A percentile compares a stretch with the other conserved stretches of the same genome.
These are phyloP conservation scores for Cyberlindnera petersonii DNA, from an alignment of 805 yeast species.

Conservation along the genomic window DNA sequence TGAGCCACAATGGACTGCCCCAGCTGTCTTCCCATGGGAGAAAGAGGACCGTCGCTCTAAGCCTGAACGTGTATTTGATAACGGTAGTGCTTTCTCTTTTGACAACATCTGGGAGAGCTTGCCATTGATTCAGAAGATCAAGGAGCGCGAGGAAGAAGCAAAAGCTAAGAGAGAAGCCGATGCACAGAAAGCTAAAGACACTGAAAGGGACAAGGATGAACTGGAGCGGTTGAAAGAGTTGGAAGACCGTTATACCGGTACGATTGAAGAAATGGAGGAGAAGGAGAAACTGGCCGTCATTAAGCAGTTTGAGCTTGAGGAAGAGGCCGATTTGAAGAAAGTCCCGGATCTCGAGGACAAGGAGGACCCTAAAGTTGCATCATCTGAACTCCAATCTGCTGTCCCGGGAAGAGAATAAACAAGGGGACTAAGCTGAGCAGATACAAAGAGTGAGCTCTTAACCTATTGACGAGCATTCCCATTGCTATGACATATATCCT, in stretches of 20 bases:
- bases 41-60: conserved; percentile 12
- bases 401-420: no score
- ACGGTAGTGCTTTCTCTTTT: conserved; percentile 6
- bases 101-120: conserved; percentile 21
- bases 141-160: conserved; percentile 1
- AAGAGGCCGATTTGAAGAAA: conserved; percentile 3
- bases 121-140: conserved; percentile 23
- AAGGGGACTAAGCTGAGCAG: no score
- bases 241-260: conserved; percentile 17
- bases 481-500: no score
- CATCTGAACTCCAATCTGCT: no score
- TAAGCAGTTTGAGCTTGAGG: conserved; percentile 2
- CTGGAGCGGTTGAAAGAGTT: conserved; percentile 22
- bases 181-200: conserved; percentile 9
- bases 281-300: not conserved
- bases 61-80: conserved; percentile 25
- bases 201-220: conserved; percentile 18
- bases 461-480: no score
- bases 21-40: conserved; percentile 33
- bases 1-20: conserved; percentile 13
- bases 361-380: no score
- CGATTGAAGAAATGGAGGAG: conserved; percentile 5
- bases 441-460: no score
- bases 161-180: no score
- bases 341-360: not conserved